Base-by-base conservation (phyloP, 2,329 filamentous ascomycete species). In the Geosmithia putterillii region DNA sequence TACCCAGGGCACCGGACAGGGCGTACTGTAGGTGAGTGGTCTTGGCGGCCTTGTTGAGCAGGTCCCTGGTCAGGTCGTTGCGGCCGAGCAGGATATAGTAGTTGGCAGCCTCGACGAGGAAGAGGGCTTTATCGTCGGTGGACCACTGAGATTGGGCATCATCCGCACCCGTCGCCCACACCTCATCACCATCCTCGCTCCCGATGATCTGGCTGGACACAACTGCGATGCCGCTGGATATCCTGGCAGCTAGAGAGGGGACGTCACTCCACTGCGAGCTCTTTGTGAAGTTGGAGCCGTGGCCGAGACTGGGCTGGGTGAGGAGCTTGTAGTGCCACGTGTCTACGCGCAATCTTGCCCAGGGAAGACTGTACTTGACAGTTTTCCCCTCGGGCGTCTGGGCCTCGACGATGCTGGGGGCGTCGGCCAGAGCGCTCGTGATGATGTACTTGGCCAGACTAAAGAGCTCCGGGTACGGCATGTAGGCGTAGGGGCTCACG, bases 1-100 rank as follows among this genome's bases (percentile, higher is more conserved):
- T 96, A 15, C 92, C 92, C 50, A 98, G 63, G 19, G 86, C 78
- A 34, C 92, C 92, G 0, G 87, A 94, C 44, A 98, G 60, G 0
- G 81, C 83, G 60, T 94, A 96, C 17, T 77, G 70, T 46, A 98
- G 86, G 0, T 76, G 74, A n/a, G 80, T 81, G 32, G 76, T 63
- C 38, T 66, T 63, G 0, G 80, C 74, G 0, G 89, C 89, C 45
- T 75, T 65, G 20, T 80, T 71, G 5, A 98, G 64, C 48, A 85
- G 81, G 40, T 79, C 71, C 47, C 75, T 73, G 0, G 90, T 89
- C 54, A 83, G 82, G 37, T 73, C 73, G 53, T 95, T 86, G 37
- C 85, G 73, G 1, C 89, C 87, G 51, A 95, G 82, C 55, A 94
- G 78, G 20, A 88, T 87, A 57, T 90, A 80, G 40, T 92, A 79